phyloP scores from a whole-genome alignment of 2,329 filamentous ascomycete genomes.

The Sporothrix sp. region DNA sequence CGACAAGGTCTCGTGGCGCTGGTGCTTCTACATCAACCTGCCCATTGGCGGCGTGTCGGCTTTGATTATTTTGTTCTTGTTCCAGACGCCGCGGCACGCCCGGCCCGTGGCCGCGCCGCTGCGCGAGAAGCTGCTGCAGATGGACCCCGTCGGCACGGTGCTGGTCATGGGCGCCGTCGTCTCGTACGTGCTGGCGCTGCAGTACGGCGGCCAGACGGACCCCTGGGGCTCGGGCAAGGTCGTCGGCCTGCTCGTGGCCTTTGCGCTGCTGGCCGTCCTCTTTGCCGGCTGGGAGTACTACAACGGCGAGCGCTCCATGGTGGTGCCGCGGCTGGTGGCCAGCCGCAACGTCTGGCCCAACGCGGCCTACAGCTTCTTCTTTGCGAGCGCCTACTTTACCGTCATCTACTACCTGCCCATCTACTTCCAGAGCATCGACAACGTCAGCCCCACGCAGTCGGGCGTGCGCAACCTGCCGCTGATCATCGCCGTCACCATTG shows the following conservation, averaged over 20 bases:
- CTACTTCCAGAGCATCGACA: constrained; percentile 42
- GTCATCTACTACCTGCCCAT: constrained; percentile 38
- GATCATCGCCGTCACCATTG: constrained; percentile 29
- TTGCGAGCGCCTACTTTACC: constrained; percentile 35
- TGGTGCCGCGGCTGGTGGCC: constrained; percentile 35
- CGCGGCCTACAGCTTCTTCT: constrained; percentile 32
- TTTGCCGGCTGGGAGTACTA: constrained; percentile 27
- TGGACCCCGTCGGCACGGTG: constrained; percentile 32
- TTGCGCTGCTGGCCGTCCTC: constrained; percentile 18
- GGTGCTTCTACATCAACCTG: constrained; percentile 26
- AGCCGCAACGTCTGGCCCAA: constrained; percentile 35
- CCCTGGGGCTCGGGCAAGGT: constrained; percentile 28
- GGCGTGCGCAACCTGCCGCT: constrained; percentile 34
- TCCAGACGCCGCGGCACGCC: constrained; percentile 26
- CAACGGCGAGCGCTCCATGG: constrained; percentile 39
- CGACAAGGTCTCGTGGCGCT: constrained; percentile 21
- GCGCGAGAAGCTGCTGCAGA: constrained; percentile 32
- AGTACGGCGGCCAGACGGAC: constrained; percentile 33
- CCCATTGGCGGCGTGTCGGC: constrained; percentile 23
- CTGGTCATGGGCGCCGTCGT: constrained; percentile 32
- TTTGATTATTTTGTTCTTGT: constrained; percentile 25
- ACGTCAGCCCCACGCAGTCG: constrained; percentile 27
- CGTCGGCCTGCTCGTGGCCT: constrained; percentile 28
- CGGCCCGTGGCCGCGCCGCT: constrained; percentile 23
- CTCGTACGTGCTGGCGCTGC: constrained; percentile 32